Percentiles rank a stretch among this genome's conserved stretches.
phyloP scores from a whole-genome alignment of 208 protist species.

The Trypanosoma vivax region DNA sequence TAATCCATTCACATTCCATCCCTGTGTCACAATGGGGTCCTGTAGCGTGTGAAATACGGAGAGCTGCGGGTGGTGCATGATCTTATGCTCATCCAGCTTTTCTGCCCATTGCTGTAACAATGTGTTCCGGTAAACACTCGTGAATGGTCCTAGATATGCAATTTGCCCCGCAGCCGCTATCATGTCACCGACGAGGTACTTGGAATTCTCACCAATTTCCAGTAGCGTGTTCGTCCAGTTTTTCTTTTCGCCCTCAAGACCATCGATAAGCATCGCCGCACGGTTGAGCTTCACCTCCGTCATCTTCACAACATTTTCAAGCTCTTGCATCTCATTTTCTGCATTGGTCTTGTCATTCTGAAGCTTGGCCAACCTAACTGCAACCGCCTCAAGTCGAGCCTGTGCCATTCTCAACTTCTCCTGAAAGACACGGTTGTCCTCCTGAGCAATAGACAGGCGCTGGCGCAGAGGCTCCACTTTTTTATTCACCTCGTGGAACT shows the following conservation, averaged over 20 bases:
- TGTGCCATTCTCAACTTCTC: constrained; percentile 88
- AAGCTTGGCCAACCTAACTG: constrained; percentile 89
- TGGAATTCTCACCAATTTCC: constrained; percentile 73
- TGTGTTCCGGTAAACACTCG: constrained; percentile 80
- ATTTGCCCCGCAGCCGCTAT: constrained; percentile 93
- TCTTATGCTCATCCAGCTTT: constrained; percentile 50
- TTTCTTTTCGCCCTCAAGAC: constrained; percentile 95
- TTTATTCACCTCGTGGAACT: constrained; percentile 95
- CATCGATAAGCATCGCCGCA: constrained; percentile 94
- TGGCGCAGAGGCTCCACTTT: constrained; percentile 92
- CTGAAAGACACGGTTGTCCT: constrained; percentile 89
- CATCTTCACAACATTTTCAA: constrained; percentile 88
- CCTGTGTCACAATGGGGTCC: constrained; percentile 92
- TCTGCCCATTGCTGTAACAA: constrained; percentile 84
- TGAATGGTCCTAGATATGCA: constrained; percentile 97
- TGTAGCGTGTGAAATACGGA: constrained; percentile 90
- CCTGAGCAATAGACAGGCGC: constrained; percentile 85
- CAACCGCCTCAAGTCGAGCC: constrained; percentile 86
- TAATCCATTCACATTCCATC: constrained; percentile 94
- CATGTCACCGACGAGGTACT: constrained; percentile 94
- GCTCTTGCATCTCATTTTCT: constrained; percentile 92
- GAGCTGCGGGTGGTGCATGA: constrained; percentile 82
- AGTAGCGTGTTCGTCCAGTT: constrained; percentile 90
- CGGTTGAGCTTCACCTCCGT: constrained; percentile 94
- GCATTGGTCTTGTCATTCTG: constrained; percentile 89